A percentile compares a stretch with the other conserved stretches of the same genome.
These are phyloP conservation scores for Raphanus raphanistrum DNA, from an alignment of 345 rosid species.

Conservation along the genomic window DNA sequence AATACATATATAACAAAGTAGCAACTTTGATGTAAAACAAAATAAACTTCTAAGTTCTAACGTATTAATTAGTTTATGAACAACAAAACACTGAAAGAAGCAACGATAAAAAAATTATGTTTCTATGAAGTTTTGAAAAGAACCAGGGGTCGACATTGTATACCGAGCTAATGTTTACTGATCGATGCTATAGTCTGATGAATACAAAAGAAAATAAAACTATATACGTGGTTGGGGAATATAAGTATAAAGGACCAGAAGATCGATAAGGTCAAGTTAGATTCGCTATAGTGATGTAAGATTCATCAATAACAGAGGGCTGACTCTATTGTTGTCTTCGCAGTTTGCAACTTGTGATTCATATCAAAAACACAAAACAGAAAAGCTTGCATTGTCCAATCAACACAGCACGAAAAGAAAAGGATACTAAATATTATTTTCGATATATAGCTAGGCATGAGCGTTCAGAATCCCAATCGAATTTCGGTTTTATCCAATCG, in stretches of 20 bases:
- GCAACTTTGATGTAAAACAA: neutral
- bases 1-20: neutral
- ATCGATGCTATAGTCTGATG: constrained; percentile 2
- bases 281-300: constrained; percentile 25
- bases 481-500: no score
- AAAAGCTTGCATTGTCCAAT: constrained; percentile 19
- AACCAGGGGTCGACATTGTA: neutral
- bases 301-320: constrained; percentile 29
- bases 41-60: neutral
- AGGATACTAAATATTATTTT: neutral
- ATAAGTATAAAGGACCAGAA: constrained; percentile 32
- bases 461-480: no score
- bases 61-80: neutral
- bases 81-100: neutral
- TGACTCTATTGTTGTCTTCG: constrained; percentile 28
- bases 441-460: no score
- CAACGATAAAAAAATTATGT: neutral
- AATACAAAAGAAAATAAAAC: neutral
- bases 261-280: constrained; percentile 22
- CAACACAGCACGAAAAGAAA: neutral
- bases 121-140: neutral
- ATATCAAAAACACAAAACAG: neutral
- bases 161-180: neutral
- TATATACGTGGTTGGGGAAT: constrained; percentile 18
- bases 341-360: constrained; percentile 11